phyloP scores from a whole-genome alignment of 148 eudicot species.

The Spergularia bocconei region DNA sequence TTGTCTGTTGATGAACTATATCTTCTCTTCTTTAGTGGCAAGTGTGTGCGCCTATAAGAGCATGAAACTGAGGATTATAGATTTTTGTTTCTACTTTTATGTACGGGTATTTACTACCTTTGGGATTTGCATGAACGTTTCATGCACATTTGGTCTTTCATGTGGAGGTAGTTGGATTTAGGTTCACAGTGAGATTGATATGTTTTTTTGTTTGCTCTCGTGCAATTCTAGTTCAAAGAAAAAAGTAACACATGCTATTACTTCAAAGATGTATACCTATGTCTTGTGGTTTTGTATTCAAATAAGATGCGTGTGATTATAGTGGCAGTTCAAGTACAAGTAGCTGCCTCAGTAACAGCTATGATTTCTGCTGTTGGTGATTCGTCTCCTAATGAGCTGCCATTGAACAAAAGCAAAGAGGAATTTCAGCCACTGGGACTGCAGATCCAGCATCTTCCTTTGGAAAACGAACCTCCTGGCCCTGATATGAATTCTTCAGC shows the following conservation, averaged over 20 bases:
- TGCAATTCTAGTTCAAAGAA: neutral
- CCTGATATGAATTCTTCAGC: slow-evolving; percentile 81
- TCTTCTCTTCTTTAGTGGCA: too few species aligned
- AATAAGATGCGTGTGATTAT: slow-evolving; percentile 19
- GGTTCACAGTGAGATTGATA: neutral
- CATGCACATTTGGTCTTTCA: neutral
- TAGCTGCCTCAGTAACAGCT: slow-evolving; percentile 46
- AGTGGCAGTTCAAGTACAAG: slow-evolving; percentile 90
- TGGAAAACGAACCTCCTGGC: slow-evolving; percentile 53
- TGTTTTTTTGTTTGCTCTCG: neutral
- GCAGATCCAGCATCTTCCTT: slow-evolving; percentile 67
- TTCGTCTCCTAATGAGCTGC: slow-evolving; percentile 65
- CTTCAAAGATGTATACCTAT: neutral
- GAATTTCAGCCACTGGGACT: slow-evolving; percentile 68
- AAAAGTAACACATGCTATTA: neutral
- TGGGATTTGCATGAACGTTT: neutral
- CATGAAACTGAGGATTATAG: neutral
- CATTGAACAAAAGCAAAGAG: slow-evolving; percentile 57
- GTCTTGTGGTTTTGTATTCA: slow-evolving; percentile 9
- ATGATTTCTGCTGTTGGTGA: slow-evolving; percentile 70
- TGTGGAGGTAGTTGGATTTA: slow-evolving; percentile 7
- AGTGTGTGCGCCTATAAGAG: neutral
- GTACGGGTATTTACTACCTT: neutral
- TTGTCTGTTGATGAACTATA: neutral
- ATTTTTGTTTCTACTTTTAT: neutral